phyloP scores from a whole-genome alignment of 805 yeast species.

The Ogataea minuta region DNA sequence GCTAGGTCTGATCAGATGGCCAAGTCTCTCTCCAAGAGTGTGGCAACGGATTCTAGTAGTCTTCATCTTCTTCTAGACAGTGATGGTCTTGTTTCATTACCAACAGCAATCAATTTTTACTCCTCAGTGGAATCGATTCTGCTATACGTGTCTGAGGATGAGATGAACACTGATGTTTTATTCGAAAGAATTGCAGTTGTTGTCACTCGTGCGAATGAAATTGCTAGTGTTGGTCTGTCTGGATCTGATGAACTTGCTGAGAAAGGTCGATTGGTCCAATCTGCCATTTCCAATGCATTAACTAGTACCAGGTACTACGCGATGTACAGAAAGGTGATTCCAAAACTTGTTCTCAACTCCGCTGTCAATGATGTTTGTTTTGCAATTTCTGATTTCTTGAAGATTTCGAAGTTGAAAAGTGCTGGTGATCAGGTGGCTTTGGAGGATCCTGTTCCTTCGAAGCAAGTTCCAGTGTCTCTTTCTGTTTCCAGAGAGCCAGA shows the following conservation, averaged over 20 bases:
- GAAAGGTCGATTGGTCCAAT: constrained; percentile 51
- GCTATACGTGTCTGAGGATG: constrained; percentile 23
- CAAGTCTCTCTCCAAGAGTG: constrained; percentile 10
- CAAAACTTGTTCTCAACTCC: constrained; percentile 67
- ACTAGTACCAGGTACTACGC: constrained; percentile 76
- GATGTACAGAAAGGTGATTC: constrained; percentile 60
- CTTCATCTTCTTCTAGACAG: constrained; percentile 15
- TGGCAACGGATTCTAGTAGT: constrained; percentile 8
- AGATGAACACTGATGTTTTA: constrained; percentile 37
- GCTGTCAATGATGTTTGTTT: constrained; percentile 74
- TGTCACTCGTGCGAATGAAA: constrained; percentile 42
- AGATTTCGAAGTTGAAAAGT: constrained; percentile 46
- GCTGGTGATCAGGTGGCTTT: constrained; percentile 5
- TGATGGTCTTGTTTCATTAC: constrained; percentile 46
- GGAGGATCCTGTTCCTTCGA: not conserved
- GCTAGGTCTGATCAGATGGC: constrained; percentile 33
- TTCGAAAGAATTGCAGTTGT: constrained; percentile 53
- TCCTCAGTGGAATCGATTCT: constrained; percentile 48
- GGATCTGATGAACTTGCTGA: constrained; percentile 26
- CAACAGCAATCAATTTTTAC: constrained; percentile 36
- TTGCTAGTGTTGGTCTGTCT: constrained; percentile 37
- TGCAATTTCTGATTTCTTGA: constrained; percentile 58
- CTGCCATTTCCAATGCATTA: constrained; percentile 70
- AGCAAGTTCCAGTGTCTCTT: not conserved
- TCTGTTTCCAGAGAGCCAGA: not conserved